A percentile compares a stretch with the other conserved stretches of the same genome.
Conservation (phyloP, 495 filamentous ascomycete species). For the Margaritispora aquatica region DNA sequence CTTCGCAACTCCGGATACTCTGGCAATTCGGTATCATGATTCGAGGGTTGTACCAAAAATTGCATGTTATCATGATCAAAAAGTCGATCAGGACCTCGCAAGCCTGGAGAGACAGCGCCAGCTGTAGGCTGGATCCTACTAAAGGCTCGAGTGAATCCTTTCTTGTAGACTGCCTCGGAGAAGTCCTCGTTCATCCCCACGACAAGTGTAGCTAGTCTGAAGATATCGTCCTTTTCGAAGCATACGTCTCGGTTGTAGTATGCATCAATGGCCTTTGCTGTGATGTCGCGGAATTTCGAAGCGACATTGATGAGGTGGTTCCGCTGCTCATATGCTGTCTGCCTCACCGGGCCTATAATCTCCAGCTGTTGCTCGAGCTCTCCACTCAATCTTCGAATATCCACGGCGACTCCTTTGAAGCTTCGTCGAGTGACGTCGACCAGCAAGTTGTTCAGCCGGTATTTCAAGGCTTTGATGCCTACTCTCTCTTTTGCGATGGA, state of each 20-base stretch:
- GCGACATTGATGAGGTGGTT: conserved; percentile 9
- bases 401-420: conserved; percentile 43
- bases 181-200: conserved; percentile 16
- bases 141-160: conserved; percentile 14
- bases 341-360: conserved; percentile 32
- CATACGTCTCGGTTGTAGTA: conserved; percentile 11
- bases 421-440: conserved; percentile 39
- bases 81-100: conserved; percentile 2
- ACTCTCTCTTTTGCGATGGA: conserved; percentile 36
- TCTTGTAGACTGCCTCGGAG: conserved; percentile 8
- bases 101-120: conserved; percentile 12
- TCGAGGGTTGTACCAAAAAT: conserved; percentile 15
- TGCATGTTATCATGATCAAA: conserved; percentile 9
- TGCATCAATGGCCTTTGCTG: conserved; percentile 9
- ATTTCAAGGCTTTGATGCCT: conserved; percentile 43
- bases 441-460: conserved; percentile 38
- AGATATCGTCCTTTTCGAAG: conserved; percentile 13
- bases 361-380: conserved; percentile 28
- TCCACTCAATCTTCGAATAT: conserved; percentile 36
- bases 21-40: conserved; percentile 3
- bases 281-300: conserved; percentile 10
- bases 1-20: conserved; percentile 13
- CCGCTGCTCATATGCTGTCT: conserved; percentile 12
- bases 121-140: conserved; percentile 6
- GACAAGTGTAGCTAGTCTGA: conserved; percentile 15